Base-by-base conservation (phyloP, 2,329 filamentous ascomycete species). In the Aspergillus unguis region DNA sequence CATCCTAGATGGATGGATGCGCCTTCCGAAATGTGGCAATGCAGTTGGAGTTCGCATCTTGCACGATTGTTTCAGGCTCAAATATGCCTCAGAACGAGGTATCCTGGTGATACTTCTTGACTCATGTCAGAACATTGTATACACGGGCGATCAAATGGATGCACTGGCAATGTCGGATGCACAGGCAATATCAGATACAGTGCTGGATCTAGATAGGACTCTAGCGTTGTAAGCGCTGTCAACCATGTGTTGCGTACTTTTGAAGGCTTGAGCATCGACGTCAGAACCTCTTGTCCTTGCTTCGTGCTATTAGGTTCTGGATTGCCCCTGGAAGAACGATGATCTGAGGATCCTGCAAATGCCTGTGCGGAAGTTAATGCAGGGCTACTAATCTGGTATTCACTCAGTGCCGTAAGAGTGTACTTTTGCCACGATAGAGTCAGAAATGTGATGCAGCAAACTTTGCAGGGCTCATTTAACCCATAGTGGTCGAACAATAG, bases 281-380 rank as follows among this genome's bases (percentile, higher is more conserved):
- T 6, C 17, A 31, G 23, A 40, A 37, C 9, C 8, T 9, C 50
- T 31, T 48, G 53, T 68, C 67, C 67, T 70, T 70, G 67, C 67
- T 67, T 70, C 47, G 55, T 59, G 61, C 59, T 65, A 64, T 61
- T 62, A 56, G 43, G 35, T 50, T 53, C 55, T 58, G 54, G 36
- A 50, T 52, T 40, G 33, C 29, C 55, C 52, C 50, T 58, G 58
- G 53, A 44, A 59, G 58, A 52, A 57, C 49, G 48, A 56, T 54
- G 57, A 62, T 59, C 56, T 53, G 52, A 52, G 51, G 44, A 47
- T 38, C 45, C 52, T 54, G 50, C 50, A 43, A 48, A 52, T 56
- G 50, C 54, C 44, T 57, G 53, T 53, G 58, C 58, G 59, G 54
- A 57, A 60, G 49, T 56, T 59, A 54, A 59, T 58, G 56, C 58